Evolutionary conservation across 2,329 filamentous ascomycete genomes (phyloP).

Genomic region (Endothia cerciana): DNA sequence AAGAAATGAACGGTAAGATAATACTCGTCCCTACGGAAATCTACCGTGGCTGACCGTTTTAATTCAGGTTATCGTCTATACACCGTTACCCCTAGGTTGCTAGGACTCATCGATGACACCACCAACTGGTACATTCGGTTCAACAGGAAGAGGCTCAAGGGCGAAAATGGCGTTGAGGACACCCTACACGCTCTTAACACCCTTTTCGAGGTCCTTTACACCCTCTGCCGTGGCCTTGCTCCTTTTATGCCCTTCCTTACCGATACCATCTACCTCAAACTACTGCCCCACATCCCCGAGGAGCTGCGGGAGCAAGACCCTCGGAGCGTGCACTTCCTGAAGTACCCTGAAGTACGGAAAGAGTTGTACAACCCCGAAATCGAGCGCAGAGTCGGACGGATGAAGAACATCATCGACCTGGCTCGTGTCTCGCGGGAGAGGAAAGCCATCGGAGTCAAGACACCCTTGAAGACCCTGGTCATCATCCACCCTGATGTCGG

Average conservation of each 20-base stretch:
- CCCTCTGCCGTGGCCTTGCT: conserved; percentile 82
- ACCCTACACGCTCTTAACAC: conserved; percentile 91
- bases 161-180: conserved; percentile 82
- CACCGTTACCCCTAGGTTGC: conserved; percentile 85
- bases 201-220: conserved; percentile 90
- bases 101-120: conserved; percentile 86
- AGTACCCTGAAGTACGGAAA: conserved; percentile 85
- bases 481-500: conserved; percentile 83
- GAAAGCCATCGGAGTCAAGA: conserved; percentile 83
- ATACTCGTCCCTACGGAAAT: not conserved
- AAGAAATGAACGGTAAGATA: conserved; percentile 79
- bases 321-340: conserved; percentile 88
- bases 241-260: conserved; percentile 96
- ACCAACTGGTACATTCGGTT: conserved; percentile 99
- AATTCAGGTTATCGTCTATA: conserved; percentile 72
- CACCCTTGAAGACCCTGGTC: conserved; percentile 84
- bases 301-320: conserved; percentile 69
- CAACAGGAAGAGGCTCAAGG: conserved; percentile 89
- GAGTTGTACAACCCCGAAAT: conserved; percentile 87
- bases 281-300: conserved; percentile 81
- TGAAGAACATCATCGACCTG: conserved; percentile 96
- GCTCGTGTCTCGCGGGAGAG: conserved; percentile 85
- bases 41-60: conserved; percentile 26
- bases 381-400: conserved; percentile 83
- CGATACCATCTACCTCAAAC: conserved; percentile 87